Base-by-base conservation (phyloP, 2,329 filamentous ascomycete species). In the Coniochaeta sp. region DNA sequence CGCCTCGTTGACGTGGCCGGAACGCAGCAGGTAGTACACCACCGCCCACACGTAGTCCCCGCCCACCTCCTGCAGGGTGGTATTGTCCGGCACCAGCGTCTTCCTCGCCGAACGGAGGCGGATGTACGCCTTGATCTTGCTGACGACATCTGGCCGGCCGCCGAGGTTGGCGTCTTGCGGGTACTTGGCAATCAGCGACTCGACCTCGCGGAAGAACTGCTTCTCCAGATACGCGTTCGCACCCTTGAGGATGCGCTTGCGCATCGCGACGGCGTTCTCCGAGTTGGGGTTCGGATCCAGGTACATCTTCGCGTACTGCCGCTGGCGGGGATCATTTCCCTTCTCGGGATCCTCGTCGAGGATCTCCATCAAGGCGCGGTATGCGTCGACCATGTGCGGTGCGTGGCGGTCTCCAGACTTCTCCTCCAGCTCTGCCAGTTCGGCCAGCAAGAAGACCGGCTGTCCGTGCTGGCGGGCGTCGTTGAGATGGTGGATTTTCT, bases 1-100 rank as follows among this genome's bases (percentile, higher is more conserved):
- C 17, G 93, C 93, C 73, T 98, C 93, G 17, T 83, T 82, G 58
- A 95, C 81, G 65, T 96, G 88, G 57, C 95, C 95, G 63, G 89
- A 89, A 54, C 95, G 87, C 26, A 99, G 78, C 44, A 98, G 83
- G 74, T 91, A 98, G 77, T 96, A 99, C 52, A 99, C 87, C 57
- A 97, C 82, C 50, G 93, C 92, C 95, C 95, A 99, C 64, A 93
- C 89, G 69, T 89, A 95, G 71, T 96, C 93, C 58, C 89, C 86
- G 47, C 87, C 86, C 55, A 93, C 82, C 72, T 87, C 85, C 73
- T 96, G 91, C 55, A 97, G 80, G 65, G 93, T 87, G 4, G 88
- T 85, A 63, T 89, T 90, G 70, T 96, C 90, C 2, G 89, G 86
- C 1, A 89, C 90, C 50, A 98, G 82, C 69, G 96, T 91, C 74